Base-by-base conservation (phyloP, 176 grass and related monocot genomes). In the Tillandsia leiboldiana region DNA sequence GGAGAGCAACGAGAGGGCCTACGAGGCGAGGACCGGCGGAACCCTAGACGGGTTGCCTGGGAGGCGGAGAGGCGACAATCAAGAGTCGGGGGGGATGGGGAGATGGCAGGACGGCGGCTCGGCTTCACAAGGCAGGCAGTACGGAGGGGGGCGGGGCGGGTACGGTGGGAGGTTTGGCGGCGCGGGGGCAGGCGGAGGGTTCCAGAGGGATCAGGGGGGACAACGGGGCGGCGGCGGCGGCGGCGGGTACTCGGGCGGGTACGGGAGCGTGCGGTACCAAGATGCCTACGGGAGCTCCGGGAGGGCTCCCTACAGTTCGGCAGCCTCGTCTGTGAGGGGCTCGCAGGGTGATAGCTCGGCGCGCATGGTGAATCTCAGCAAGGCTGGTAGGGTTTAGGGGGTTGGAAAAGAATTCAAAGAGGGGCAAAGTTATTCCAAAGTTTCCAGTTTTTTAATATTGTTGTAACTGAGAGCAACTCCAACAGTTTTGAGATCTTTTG, bases 21-120 rank as follows among this genome's bases (percentile, higher is more conserved):
- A 89, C n/a, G 92, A 96, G 53, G 86, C 88, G 8, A 92, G 86
- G 78, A 96, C 92, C 65, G 92, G 92, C 20, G 92, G 92, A 14
- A 84, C 86, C 3, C 86, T 96, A 49, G 92, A 96, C 48, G 92
- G 92, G 14, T 70, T 85, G 2, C 92, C 92, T 1, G 50, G 51
- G 3, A 91, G 83, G 65, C 83, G 86, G 42, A 81, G 92, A 26
- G 87, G 91, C 9, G 92, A 89, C 8, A 76, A 66, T 63, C 88
- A 87, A 56, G 88, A 96, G 58, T 83, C 79, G 6, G 72, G 71
- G 20, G 72, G 68, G 12, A 1, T 86, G 71, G 86, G 89, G 0
- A 91, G 22, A 70, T 96, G 92, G 92, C 88, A 92, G 76, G 92
- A 96, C 73, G 91, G 86, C 9, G 67, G 81, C n/a, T 72, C 87